A percentile compares a stretch with the other conserved stretches of the same genome.
These are phyloP conservation scores for Paraphoma chrysanthemicola DNA, from an alignment of 2,329 filamentous ascomycete species.

Conservation along the genomic window DNA sequence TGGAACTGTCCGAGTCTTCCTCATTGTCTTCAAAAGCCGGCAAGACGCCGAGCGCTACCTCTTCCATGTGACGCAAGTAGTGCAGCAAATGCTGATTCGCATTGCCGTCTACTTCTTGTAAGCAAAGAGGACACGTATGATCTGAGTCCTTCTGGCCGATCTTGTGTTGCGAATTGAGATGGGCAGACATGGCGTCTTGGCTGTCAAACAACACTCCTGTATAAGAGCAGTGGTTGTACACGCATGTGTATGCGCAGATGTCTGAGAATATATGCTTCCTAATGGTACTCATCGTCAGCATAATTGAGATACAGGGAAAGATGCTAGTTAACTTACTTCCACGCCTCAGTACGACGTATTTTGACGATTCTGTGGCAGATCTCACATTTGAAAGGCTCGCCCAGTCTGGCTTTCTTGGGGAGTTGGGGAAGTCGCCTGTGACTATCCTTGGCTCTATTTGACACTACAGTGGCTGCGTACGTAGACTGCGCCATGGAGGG, in stretches of 20 bases:
- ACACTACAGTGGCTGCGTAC: constrained; percentile 2
- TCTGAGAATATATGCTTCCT: constrained; percentile 6
- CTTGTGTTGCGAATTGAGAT: neutral
- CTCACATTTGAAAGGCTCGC: neutral
- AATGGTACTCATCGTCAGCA: too few species aligned
- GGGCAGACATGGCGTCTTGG: constrained; percentile 3
- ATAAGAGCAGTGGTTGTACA: neutral
- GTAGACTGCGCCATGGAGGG: neutral
- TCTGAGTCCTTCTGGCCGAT: neutral
- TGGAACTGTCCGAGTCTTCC: neutral
- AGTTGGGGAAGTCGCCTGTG: constrained; percentile 8
- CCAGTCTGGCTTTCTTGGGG: neutral
- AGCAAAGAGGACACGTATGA: constrained; percentile 3
- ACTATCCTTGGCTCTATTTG: constrained; percentile 5
- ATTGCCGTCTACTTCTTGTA: neutral
- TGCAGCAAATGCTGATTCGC: neutral
- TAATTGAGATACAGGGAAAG: too few species aligned
- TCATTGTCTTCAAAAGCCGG: neutral
- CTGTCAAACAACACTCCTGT: constrained; percentile 1
- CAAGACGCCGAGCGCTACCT: neutral
- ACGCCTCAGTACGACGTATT: neutral
- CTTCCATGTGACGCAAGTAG: constrained; percentile 1
- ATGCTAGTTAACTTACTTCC: too few species aligned
- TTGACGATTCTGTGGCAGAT: constrained; percentile 3
- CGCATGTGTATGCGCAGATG: constrained; percentile 4